Base-by-base conservation (phyloP, 805 yeast species). In the Candida caryicola region DNA sequence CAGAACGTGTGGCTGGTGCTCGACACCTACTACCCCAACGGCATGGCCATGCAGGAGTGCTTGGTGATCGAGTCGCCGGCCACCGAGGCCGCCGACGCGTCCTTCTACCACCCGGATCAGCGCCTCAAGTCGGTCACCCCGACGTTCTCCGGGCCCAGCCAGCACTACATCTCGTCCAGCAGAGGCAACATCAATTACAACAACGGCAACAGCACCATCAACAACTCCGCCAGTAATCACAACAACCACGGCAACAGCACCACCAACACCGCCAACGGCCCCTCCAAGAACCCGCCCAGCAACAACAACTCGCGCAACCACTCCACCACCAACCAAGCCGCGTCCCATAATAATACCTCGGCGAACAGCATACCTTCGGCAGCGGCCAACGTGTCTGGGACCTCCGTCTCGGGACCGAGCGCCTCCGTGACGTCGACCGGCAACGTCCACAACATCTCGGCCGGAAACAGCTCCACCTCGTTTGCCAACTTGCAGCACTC, bases 1-100 rank as follows among this genome's bases (percentile, higher is more conserved):
- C 74, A 72, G 34, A 57, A 64, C 14, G 77, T 85, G 1, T 78
- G 80, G 76, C 58, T 62, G 7, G 48, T 83, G 0, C 47, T 85
- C 6, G 89, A 84, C 41, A 62, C 63, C 15, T 74, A 71, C 49
- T 85, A 64, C 52, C 86, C 89, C 0, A 55, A 64, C n/a, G 87
- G 88, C 0, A 85, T 83, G 89, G 46, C 57, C 2, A 74, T 82
- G 71, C 61, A 64, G 13, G 87, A 82, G 34, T 83, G 91, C 0
- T 66, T 85, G 21, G 55, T 82, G 2, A 69, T 84, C 10, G 85
- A 75, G 30, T 25, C 28, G 10, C 28, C 43, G 26, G 35, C 26
- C 16, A 17, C 34, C 8, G 41, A 42, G n/a, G 43, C 41, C 5
- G 30, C 27, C 10, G 34, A 36, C 12, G 25, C 17, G 12, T 29